These are phyloP conservation scores for Sisymbrium altissimum DNA, from an alignment of 345 rosid genomes.

Conservation along the genomic window DNA sequence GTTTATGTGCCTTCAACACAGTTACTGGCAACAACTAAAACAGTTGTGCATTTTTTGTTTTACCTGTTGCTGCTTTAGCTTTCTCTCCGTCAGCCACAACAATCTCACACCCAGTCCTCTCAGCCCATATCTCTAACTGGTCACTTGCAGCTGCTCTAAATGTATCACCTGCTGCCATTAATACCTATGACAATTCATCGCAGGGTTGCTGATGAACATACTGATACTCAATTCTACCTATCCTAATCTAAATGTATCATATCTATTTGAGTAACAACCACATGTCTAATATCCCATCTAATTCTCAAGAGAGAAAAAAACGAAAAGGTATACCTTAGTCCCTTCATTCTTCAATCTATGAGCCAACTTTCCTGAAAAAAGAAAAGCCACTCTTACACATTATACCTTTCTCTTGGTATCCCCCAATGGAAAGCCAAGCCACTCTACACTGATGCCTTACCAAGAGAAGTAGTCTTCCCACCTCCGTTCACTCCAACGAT, in stretches of 20 bases:
- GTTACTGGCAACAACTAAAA: neutral
- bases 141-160: constrained; percentile 98
- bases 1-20: neutral
- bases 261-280: neutral
- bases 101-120: constrained; percentile 89
- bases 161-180: constrained; percentile 98
- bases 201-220: constrained; percentile 30
- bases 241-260: neutral
- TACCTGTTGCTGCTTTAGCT: constrained; percentile 90
- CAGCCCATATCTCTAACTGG: constrained; percentile 96
- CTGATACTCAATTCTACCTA: constrained; percentile 18
- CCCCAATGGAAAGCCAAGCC: neutral
- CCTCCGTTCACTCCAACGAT: constrained; percentile 95
- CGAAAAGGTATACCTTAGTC: constrained; percentile 55
- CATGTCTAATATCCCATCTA: neutral
- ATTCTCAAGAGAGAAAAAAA: neutral
- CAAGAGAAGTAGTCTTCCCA: constrained; percentile 97
- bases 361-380: constrained; percentile 84
- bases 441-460: constrained; percentile 36
- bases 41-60: neutral
- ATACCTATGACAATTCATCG: constrained; percentile 52
- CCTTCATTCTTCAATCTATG: constrained; percentile 83
- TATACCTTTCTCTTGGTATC: neutral
- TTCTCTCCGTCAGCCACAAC: constrained; percentile 72
- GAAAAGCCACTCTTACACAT: constrained; percentile 6